Base-by-base conservation (phyloP, 257 asterid species). In the Sherardia arvensis region DNA sequence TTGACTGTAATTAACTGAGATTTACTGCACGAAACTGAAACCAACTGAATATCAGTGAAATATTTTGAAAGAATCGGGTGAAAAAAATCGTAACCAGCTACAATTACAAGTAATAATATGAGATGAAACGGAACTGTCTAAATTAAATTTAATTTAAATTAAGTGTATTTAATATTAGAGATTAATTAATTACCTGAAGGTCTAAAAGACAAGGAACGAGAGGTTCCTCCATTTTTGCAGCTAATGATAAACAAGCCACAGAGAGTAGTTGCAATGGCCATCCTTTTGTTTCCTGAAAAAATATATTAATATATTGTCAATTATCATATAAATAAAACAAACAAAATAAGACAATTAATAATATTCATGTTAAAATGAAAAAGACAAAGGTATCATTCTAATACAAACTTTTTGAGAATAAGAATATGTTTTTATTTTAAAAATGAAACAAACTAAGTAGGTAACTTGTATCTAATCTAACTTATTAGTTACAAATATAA, bases 151-250 rank as follows among this genome's bases (percentile, higher is more conserved):
- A n/a, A n/a, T n/a, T n/a, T n/a, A n/a, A n/a, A n/a, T n/a, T n/a
- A n/a, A n/a, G n/a, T n/a, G n/a, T n/a, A n/a, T n/a, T n/a, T n/a
- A n/a, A n/a, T n/a, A n/a, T n/a, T n/a, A n/a, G n/a, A n/a, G n/a
- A n/a, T n/a, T n/a, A n/a, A n/a, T n/a, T 47, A 62, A 38, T 53
- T 79, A 89, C 98, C 95, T 92, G 98, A 76, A 89, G 84, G 74
- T 89, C 87, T 78, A 89, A 68, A 63, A 92, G 98, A 60, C 95
- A 80, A 66, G 98, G 98, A 82, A 89, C 95, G 8, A 87, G 87
- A 48, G 83, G 87, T 82, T 92, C 97, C 95, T 92, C 97, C 95
- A 92, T 82, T 69, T 92, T 92, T 54, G 98, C 98, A 49, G 98
- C 98, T 74, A 92, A 75, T 28, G 98, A 92, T 80, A 92, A 74